A percentile compares a stretch with the other conserved stretches of the same genome.
Conservation (phyloP, 148 eudicot genomes). For the Nepenthes gracilis region DNA sequence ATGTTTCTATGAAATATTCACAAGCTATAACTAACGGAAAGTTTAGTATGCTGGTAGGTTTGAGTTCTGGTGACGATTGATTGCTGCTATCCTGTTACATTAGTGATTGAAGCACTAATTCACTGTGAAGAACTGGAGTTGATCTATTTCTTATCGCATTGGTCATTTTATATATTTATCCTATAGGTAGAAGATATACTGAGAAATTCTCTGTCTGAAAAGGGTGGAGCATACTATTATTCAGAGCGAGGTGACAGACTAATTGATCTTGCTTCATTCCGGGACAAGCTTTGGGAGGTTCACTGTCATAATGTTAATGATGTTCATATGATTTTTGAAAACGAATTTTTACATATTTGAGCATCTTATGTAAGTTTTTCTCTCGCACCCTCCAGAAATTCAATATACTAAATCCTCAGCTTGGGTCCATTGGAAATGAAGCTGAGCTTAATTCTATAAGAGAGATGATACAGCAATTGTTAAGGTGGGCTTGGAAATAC, state of each 20-base stretch:
- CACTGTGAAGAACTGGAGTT: too few relatives aligned
- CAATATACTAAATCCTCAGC: slow-evolving; percentile 34
- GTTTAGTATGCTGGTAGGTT: slow-evolving; percentile 61
- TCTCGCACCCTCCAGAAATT: slow-evolving; percentile 22
- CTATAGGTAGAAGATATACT: slow-evolving; percentile 79
- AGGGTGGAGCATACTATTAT: slow-evolving; percentile 73
- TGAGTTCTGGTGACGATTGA: background rate
- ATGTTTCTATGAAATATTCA: slow-evolving; percentile 55
- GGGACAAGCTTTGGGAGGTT: slow-evolving; percentile 96
- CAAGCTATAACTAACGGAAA: slow-evolving; percentile 55
- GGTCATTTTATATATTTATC: slow-evolving; percentile 4
- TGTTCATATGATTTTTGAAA: background rate
- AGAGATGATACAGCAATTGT: slow-evolving; percentile 61
- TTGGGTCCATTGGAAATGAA: slow-evolving; percentile 57
- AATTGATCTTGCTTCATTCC: slow-evolving; percentile 69
- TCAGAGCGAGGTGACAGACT: slow-evolving; percentile 95
- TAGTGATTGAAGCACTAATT: too few relatives aligned
- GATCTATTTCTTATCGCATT: background rate
- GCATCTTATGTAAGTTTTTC: background rate
- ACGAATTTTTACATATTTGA: background rate
- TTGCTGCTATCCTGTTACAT: too few relatives aligned
- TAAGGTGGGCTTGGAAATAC: slow-evolving; percentile 97
- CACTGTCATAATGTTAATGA: slow-evolving; percentile 4
- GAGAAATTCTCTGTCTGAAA: slow-evolving; percentile 47
- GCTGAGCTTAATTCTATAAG: slow-evolving; percentile 70